These are phyloP conservation scores for Solanum phureja DNA, from an alignment of 257 asterid species.

Conservation along the genomic window DNA sequence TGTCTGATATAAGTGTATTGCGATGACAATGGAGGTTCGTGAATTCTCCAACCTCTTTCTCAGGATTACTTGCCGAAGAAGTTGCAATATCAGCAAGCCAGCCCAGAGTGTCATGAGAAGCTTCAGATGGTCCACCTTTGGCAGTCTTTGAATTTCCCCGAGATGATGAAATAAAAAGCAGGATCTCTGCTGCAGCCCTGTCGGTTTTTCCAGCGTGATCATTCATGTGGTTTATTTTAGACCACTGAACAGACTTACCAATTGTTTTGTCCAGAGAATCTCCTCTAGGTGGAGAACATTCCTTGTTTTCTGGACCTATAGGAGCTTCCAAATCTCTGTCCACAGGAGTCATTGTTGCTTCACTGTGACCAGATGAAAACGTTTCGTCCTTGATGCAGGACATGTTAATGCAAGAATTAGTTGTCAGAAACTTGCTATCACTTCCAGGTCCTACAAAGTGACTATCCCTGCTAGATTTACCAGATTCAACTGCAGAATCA, in stretches of 20 bases:
- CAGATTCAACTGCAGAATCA: neutral
- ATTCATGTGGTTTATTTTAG: slow-evolving; percentile 2
- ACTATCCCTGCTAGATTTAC: slow-evolving; percentile 1
- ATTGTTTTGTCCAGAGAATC: slow-evolving; percentile 27
- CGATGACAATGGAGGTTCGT: neutral
- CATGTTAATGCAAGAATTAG: slow-evolving; percentile 17
- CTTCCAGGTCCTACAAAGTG: neutral
- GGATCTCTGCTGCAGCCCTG: slow-evolving; percentile 42
- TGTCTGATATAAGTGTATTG: neutral
- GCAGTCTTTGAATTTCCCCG: slow-evolving; percentile 1
- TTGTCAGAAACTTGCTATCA: slow-evolving; percentile 5
- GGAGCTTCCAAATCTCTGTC: slow-evolving; percentile 30
- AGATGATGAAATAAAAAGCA: slow-evolving; percentile 29
- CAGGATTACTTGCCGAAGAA: slow-evolving; percentile 20
- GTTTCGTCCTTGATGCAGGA: slow-evolving; percentile 7
- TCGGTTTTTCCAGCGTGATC: slow-evolving; percentile 11
- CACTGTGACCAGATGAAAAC: neutral
- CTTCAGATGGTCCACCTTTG: neutral
- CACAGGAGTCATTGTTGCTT: neutral
- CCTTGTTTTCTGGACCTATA: slow-evolving; percentile 46
- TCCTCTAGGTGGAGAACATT: slow-evolving; percentile 47
- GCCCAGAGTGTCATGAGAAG: slow-evolving; percentile 13
- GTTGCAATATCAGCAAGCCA: slow-evolving; percentile 64
- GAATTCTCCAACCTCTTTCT: neutral
- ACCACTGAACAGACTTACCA: slow-evolving; percentile 6